Percentiles rank a stretch among this genome's conserved stretches.
Conservation (phyloP, 1,139 yeast species). For the Hyphopichia fennica region DNA sequence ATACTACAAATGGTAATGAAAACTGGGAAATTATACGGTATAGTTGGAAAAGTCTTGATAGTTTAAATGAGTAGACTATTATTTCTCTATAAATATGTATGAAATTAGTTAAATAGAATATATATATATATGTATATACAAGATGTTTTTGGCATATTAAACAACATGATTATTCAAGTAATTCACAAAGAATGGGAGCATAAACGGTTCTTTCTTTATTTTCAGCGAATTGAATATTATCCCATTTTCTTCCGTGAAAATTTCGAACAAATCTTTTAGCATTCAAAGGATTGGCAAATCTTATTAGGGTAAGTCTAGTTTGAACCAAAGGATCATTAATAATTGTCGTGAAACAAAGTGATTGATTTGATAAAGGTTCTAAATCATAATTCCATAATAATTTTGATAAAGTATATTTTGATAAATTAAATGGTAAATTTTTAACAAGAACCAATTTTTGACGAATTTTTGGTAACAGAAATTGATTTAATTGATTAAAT, state of each 20-base stretch:
- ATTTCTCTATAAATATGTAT: not conserved
- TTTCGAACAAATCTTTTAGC: conserved; percentile 57
- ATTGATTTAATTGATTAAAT: conserved; percentile 11
- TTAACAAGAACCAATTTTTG: conserved; percentile 30
- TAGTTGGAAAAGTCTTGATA: conserved; percentile 72
- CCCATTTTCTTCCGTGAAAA: conserved; percentile 52
- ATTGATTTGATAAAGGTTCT: conserved; percentile 13
- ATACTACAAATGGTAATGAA: conserved; percentile 10
- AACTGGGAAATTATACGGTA: conserved; percentile 66
- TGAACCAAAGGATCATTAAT: conserved; percentile 28
- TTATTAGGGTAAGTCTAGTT: conserved; percentile 33
- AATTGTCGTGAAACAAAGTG: conserved; percentile 23
- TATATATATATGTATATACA: not conserved
- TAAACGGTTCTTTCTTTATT: conserved; percentile 30
- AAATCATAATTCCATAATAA: conserved; percentile 44
- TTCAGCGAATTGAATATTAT: conserved; percentile 20
- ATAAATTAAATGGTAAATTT: conserved; percentile 43
- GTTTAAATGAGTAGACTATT: conserved; percentile 7
- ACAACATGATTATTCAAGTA: conserved; percentile 20
- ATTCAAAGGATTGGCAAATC: conserved; percentile 48
- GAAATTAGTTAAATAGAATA: not conserved
- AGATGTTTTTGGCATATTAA: not conserved
- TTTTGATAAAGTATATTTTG: conserved; percentile 29
- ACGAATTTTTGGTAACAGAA: conserved; percentile 15
- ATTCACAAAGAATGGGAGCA: conserved; percentile 42